These are phyloP conservation scores for Monosporozyma aerobia DNA, from an alignment of 805 yeast species.

Conservation along the genomic window DNA sequence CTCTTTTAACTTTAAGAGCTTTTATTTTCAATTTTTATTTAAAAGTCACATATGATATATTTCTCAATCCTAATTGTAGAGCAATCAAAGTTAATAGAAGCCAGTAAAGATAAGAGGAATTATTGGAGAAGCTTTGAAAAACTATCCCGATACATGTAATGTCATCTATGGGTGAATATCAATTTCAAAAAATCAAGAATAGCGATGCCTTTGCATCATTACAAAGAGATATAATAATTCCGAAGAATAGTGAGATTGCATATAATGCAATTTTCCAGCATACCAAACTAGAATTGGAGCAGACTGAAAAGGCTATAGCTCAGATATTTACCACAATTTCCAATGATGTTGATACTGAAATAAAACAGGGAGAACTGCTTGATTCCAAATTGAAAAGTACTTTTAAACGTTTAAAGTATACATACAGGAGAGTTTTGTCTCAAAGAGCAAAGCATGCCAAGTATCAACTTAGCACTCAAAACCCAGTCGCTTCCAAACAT, in stretches of 20 bases:
- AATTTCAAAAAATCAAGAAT: background rate
- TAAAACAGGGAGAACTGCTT: conserved; percentile 21
- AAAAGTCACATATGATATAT: background rate
- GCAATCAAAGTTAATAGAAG: background rate
- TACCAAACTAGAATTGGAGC: conserved; percentile 16
- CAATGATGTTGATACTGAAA: conserved; percentile 27
- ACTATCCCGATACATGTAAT: no score
- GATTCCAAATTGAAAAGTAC: conserved; percentile 19
- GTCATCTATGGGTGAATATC: background rate
- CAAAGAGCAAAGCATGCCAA: conserved; percentile 10
- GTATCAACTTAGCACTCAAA: background rate
- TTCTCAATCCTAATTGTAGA: background rate
- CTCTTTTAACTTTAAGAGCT: background rate
- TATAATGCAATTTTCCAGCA: conserved; percentile 18
- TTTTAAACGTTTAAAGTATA: conserved; percentile 15
- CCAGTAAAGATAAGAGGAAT: background rate
- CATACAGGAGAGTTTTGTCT: conserved; percentile 9
- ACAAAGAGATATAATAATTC: conserved; percentile 3
- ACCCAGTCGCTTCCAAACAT: conserved; percentile 6
- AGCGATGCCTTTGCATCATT: background rate
- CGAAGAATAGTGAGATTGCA: conserved; percentile 6
- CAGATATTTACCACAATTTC: conserved; percentile 15
- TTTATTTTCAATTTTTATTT: no score
- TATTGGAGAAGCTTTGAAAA: background rate
- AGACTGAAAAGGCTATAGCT: conserved; percentile 15